phyloP scores from a whole-genome alignment of 2,329 filamentous ascomycete genomes.

The Penicillium sp. region DNA sequence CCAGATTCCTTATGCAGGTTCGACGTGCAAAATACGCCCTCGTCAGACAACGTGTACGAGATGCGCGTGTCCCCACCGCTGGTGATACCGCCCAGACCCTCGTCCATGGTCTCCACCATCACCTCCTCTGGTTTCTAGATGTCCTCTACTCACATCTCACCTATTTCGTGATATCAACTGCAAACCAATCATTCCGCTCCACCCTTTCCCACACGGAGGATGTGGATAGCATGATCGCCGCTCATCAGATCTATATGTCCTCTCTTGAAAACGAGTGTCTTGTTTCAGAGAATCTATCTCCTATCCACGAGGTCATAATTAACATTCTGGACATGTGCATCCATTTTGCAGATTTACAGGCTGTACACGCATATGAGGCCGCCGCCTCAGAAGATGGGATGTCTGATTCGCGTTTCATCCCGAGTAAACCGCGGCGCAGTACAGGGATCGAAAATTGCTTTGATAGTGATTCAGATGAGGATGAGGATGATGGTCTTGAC shows the following conservation, averaged over 20 bases:
- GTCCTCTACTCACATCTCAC: constrained; percentile 74
- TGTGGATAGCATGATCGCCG: constrained; percentile 75
- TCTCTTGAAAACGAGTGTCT: constrained; percentile 68
- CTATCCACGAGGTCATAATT: constrained; percentile 72
- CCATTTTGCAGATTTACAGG: constrained; percentile 63
- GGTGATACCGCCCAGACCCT: constrained; percentile 36
- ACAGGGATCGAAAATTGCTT: constrained; percentile 4
- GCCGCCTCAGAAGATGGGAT: constrained; percentile 7
- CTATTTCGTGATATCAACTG: constrained; percentile 67
- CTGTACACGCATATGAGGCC: constrained; percentile 37
- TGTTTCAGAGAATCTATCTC: constrained; percentile 65
- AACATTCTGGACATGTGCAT: constrained; percentile 74
- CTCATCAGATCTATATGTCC: constrained; percentile 65
- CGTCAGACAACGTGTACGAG: constrained; percentile 49
- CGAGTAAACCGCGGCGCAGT: not conserved
- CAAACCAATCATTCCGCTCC: constrained; percentile 56
- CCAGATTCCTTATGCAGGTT: constrained; percentile 75
- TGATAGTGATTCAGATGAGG: constrained; percentile 18
- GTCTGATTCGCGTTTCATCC: not conserved
- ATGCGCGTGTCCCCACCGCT: constrained; percentile 12
- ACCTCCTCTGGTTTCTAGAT: constrained; percentile 75
- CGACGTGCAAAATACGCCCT: constrained; percentile 69
- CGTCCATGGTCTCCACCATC: constrained; percentile 58
- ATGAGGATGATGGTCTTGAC: constrained; percentile 32
- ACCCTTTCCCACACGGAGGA: constrained; percentile 64